phyloP scores from a whole-genome alignment of 306 rosid species.

The Cucumis cinereus region DNA sequence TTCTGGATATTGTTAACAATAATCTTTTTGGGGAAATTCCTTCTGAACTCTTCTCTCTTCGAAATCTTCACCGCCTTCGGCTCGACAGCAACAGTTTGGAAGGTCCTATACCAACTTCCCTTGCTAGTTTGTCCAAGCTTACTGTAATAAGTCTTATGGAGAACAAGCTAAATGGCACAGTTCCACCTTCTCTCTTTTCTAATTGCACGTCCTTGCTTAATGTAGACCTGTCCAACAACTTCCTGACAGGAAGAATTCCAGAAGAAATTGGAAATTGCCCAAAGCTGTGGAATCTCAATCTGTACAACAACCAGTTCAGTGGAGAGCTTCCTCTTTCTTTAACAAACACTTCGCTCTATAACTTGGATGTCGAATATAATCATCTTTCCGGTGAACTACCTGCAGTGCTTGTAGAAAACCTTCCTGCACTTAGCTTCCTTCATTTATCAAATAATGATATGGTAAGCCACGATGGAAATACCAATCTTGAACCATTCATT shows the following conservation, averaged over 20 bases:
- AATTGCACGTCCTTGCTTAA: constrained; percentile 30
- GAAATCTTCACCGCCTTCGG: constrained; percentile 24
- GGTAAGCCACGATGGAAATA: constrained; percentile 40
- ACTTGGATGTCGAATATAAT: constrained; percentile 47
- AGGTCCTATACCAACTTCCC: constrained; percentile 43
- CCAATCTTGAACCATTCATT: constrained; percentile 48
- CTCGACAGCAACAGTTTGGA: constrained; percentile 29
- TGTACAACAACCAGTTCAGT: constrained; percentile 45
- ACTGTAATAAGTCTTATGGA: constrained; percentile 9
- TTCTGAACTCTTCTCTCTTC: constrained; percentile 29
- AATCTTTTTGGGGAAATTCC: constrained; percentile 38
- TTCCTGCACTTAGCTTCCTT: constrained; percentile 24
- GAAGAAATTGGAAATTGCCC: constrained; percentile 47
- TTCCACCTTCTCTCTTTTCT: constrained; percentile 45
- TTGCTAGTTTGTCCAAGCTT: constrained; percentile 33
- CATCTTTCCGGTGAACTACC: constrained; percentile 47
- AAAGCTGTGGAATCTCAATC: constrained; percentile 35
- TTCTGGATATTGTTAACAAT: constrained; percentile 18
- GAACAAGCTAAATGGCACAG: constrained; percentile 25
- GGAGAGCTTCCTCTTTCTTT: constrained; percentile 46
- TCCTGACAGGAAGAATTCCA: constrained; percentile 38
- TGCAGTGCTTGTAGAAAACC: constrained; percentile 14
- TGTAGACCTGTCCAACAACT: constrained; percentile 46
- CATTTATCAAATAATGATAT: constrained; percentile 46
- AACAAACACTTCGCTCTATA: constrained; percentile 14